These are phyloP conservation scores for Scalesia atractyloides DNA, from an alignment of 129 eudicot genomes.

Conservation along the genomic window DNA sequence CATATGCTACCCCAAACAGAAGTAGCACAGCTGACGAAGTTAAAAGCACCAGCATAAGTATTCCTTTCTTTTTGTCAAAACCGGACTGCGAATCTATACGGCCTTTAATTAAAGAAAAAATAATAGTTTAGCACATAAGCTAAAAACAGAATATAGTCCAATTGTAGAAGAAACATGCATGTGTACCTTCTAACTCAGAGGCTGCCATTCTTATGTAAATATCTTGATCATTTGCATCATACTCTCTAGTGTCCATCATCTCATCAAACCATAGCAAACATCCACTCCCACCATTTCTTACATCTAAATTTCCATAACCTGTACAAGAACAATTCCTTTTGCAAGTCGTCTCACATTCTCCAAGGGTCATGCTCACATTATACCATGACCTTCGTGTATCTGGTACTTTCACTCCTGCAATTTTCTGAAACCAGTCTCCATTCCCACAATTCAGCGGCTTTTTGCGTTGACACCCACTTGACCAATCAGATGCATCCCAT, in stretches of 20 bases:
- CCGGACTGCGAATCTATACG: neutral
- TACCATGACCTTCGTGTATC: conserved; percentile 34
- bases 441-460: conserved; percentile 17
- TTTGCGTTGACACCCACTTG: conserved; percentile 30
- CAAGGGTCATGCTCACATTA: conserved; percentile 18
- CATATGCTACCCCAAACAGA: neutral
- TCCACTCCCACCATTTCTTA: conserved; percentile 38
- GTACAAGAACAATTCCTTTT: conserved; percentile 47
- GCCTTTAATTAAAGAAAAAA: neutral
- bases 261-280: conserved; percentile 54
- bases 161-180: neutral
- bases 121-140: neutral
- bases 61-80: neutral
- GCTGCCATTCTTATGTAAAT: conserved; percentile 27
- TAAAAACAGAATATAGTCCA: neutral
- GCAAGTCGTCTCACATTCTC: conserved; percentile 35
- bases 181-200: conserved; percentile 20
- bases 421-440: conserved; percentile 25
- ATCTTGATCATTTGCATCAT: neutral
- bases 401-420: conserved; percentile 35
- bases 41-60: neutral
- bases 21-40: neutral
- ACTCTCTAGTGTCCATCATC: conserved; percentile 31
- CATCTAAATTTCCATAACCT: conserved; percentile 39
- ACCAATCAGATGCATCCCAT: conserved; percentile 23